Conservation (phyloP, 2,329 filamentous ascomycete genomes). For the Pseudophaeomoniella oleicola region DNA sequence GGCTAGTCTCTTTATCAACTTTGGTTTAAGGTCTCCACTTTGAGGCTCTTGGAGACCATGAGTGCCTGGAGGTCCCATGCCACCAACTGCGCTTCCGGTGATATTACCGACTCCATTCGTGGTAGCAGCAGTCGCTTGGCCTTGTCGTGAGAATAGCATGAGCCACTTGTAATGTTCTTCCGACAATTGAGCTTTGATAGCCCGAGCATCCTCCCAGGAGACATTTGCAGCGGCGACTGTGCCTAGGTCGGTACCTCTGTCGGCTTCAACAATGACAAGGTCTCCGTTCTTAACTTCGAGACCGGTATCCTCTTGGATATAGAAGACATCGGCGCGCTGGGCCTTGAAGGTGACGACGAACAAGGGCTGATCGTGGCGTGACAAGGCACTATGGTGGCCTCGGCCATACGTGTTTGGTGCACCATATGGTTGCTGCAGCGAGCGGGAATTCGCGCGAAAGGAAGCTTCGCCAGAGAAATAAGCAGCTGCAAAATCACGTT, state of each 20-base stretch:
- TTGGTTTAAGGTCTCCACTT: constrained; percentile 71
- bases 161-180: constrained; percentile 97
- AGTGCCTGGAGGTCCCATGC: constrained; percentile 61
- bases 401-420: constrained; percentile 10
- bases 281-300: constrained; percentile 82
- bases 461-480: constrained; percentile 22
- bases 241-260: constrained; percentile 87
- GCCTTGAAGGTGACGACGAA: constrained; percentile 96
- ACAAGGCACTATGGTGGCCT: constrained; percentile 9
- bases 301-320: constrained; percentile 89
- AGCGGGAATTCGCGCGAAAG: background rate
- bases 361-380: constrained; percentile 50
- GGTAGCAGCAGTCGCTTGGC: constrained; percentile 27
- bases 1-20: constrained; percentile 90
- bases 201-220: constrained; percentile 73
- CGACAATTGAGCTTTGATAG: constrained; percentile 77
- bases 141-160: constrained; percentile 92
- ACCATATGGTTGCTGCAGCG: constrained; percentile 7
- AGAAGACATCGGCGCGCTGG: constrained; percentile 87
- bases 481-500: constrained; percentile 24
- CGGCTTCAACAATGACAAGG: constrained; percentile 91
- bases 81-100: constrained; percentile 57
- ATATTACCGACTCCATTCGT: constrained; percentile 34
- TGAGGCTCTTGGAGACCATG: constrained; percentile 60
- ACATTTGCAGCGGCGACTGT: constrained; percentile 83